These are phyloP conservation scores for Globomyces sp. DNA, from an alignment of 371 early-diverging fungal species.

Conservation along the genomic window DNA sequence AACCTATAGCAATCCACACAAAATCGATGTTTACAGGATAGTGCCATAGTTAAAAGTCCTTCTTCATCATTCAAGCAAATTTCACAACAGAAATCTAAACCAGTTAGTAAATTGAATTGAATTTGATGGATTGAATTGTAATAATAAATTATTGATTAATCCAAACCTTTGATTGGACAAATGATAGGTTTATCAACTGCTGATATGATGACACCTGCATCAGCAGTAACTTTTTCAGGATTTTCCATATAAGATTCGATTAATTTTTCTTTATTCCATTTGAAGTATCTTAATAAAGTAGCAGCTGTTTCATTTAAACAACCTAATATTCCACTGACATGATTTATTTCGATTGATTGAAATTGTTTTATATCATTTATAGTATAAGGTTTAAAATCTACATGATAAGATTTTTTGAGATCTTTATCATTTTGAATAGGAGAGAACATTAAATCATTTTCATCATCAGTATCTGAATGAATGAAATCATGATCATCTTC, in stretches of 20 bases:
- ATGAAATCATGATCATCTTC: slow-evolving; percentile 8
- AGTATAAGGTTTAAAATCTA: slow-evolving; percentile 63
- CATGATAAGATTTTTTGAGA: slow-evolving; percentile 60
- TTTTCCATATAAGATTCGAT: slow-evolving; percentile 86
- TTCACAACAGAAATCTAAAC: slow-evolving; percentile 70
- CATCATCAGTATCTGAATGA: slow-evolving; percentile 29
- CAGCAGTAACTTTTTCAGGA: slow-evolving; percentile 62
- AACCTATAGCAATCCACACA: slow-evolving; percentile 82
- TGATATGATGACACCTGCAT: slow-evolving; percentile 72
- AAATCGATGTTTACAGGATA: slow-evolving; percentile 84
- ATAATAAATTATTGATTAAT: too few species aligned
- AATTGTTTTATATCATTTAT: slow-evolving; percentile 46
- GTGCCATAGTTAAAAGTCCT: slow-evolving; percentile 59
- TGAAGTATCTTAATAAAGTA: slow-evolving; percentile 64
- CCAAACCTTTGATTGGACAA: too few species aligned
- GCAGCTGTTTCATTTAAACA: slow-evolving; percentile 57
- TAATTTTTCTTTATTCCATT: slow-evolving; percentile 91
- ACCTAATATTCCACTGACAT: slow-evolving; percentile 66
- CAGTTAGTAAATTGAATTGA: slow-evolving; percentile 25
- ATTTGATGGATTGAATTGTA: too few species aligned
- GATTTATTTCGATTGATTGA: slow-evolving; percentile 53
- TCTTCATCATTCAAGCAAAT: slow-evolving; percentile 73
- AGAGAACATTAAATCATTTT: slow-evolving; percentile 30
- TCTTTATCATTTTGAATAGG: slow-evolving; percentile 40
- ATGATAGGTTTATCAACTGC: slow-evolving; percentile 29